Percentiles rank a stretch among this genome's conserved stretches.
These are phyloP conservation scores for Penicillium dipodomyicola DNA, from an alignment of 495 filamentous ascomycete species.

Conservation along the genomic window DNA sequence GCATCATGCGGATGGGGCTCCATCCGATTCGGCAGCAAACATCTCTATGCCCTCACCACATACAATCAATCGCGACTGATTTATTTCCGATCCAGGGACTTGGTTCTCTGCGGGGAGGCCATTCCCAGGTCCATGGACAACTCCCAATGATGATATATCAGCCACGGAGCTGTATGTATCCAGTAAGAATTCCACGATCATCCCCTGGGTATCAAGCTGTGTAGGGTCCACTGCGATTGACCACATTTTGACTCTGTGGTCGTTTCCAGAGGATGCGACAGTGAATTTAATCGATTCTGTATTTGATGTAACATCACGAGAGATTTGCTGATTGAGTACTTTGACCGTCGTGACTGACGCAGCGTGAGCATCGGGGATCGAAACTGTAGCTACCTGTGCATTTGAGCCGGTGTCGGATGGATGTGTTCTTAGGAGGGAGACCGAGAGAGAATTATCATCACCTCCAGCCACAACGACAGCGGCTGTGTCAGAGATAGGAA, in stretches of 20 bases:
- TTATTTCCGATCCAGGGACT: background rate
- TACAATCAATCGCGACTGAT: slow-evolving; percentile 39
- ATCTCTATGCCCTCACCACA: slow-evolving; percentile 59
- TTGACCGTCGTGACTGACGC: slow-evolving; percentile 71
- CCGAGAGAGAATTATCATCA: slow-evolving; percentile 74
- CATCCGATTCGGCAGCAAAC: slow-evolving; percentile 23
- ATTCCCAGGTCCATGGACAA: slow-evolving; percentile 21
- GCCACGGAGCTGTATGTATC: slow-evolving; percentile 63
- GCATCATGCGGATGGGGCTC: slow-evolving; percentile 11
- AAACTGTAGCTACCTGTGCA: slow-evolving; percentile 41
- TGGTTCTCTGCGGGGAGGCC: background rate
- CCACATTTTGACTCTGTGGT: slow-evolving; percentile 82
- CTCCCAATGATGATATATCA: slow-evolving; percentile 54
- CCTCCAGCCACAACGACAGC: slow-evolving; percentile 70
- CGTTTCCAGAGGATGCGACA: slow-evolving; percentile 69
- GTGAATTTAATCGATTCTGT: slow-evolving; percentile 16
- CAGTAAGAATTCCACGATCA: slow-evolving; percentile 42
- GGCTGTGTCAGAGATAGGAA: slow-evolving; percentile 26
- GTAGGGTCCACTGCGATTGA: slow-evolving; percentile 39
- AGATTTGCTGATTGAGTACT: slow-evolving; percentile 33
- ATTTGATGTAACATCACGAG: background rate
- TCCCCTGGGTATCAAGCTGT: slow-evolving; percentile 29
- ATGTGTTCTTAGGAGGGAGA: slow-evolving; percentile 47
- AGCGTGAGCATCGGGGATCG: slow-evolving; percentile 73
- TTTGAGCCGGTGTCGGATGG: slow-evolving; percentile 10